phyloP scores from a whole-genome alignment of 164 flowering plant species.

The Tetracentron sinense region DNA sequence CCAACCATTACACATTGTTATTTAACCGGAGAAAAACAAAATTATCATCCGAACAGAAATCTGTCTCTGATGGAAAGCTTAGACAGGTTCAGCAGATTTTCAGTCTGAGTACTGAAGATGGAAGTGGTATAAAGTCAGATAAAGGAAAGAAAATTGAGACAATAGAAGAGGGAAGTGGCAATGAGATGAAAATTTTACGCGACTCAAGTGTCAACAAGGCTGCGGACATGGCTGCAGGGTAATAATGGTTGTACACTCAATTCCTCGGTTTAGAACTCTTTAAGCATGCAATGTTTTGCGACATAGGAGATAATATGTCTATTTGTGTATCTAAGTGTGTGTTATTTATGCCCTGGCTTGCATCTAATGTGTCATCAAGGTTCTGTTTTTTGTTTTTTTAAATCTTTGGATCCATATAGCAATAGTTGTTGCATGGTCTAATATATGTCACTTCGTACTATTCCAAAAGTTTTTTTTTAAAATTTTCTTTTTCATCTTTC shows the following conservation, averaged over 20 bases:
- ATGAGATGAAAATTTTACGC: conserved; percentile 70
- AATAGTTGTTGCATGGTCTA: background rate
- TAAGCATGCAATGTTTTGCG: too few species aligned
- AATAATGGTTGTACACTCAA: conserved; percentile 9
- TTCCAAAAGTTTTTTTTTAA: too few species aligned
- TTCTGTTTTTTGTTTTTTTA: background rate
- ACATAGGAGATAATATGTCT: background rate
- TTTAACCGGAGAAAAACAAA: conserved; percentile 85
- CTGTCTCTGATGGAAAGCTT: conserved; percentile 74
- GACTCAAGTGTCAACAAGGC: conserved; percentile 92
- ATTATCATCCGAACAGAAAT: conserved; percentile 68
- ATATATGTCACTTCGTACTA: background rate
- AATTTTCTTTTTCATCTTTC: background rate
- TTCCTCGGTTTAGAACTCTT: background rate
- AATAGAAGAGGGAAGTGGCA: conserved; percentile 37
- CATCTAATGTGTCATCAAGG: background rate
- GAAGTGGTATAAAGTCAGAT: conserved; percentile 39
- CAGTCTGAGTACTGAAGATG: conserved; percentile 57
- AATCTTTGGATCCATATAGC: background rate
- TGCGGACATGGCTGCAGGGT: conserved; percentile 99
- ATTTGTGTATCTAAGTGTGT: too few species aligned
- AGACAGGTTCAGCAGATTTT: conserved; percentile 76
- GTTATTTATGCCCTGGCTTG: too few species aligned
- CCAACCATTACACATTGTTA: conserved; percentile 77
- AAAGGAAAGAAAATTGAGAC: conserved; percentile 84